phyloP scores from a whole-genome alignment of 2,329 filamentous ascomycete genomes.

The Aspergillus nomiae region DNA sequence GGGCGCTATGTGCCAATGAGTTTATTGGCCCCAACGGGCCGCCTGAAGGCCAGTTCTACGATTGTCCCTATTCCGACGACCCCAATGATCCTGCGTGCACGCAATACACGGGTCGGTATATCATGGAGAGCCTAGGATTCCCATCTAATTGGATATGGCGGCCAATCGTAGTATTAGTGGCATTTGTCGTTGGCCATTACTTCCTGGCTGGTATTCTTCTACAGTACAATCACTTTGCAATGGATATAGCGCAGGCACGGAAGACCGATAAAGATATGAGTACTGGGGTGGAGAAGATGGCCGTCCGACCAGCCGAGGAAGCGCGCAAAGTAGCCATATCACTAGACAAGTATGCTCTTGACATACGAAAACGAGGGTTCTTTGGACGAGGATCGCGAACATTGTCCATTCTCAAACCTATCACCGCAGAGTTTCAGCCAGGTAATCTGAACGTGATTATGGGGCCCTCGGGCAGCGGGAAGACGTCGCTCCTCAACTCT shows the following conservation, averaged over 20 bases:
- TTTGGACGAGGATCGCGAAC: conserved; percentile 47
- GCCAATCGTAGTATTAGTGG: conserved; percentile 64
- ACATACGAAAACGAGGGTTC: conserved; percentile 62
- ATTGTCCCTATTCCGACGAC: conserved; percentile 67
- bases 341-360: conserved; percentile 65
- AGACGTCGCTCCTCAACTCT: conserved; percentile 72
- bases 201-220: conserved; percentile 62
- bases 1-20: conserved; percentile 71
- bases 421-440: conserved; percentile 67
- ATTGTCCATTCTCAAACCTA: conserved; percentile 63
- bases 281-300: conserved; percentile 71
- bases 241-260: conserved; percentile 67
- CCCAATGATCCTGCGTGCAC: conserved; percentile 65
- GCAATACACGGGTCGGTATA: conserved; percentile 68
- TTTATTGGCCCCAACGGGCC: conserved; percentile 52
- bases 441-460: conserved; percentile 75
- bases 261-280: conserved; percentile 62
- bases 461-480: conserved; percentile 77
- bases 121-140: conserved; percentile 70
- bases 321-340: conserved; percentile 65
- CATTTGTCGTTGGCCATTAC: conserved; percentile 66
- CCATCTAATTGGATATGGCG: conserved; percentile 67
- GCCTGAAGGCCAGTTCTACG: conserved; percentile 65
- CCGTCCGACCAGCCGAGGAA: conserved; percentile 53
- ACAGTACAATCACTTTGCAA: conserved; percentile 66